Evolutionary conservation across 139 green algal species (phyloP).

Genomic region (Closterium sp.): DNA sequence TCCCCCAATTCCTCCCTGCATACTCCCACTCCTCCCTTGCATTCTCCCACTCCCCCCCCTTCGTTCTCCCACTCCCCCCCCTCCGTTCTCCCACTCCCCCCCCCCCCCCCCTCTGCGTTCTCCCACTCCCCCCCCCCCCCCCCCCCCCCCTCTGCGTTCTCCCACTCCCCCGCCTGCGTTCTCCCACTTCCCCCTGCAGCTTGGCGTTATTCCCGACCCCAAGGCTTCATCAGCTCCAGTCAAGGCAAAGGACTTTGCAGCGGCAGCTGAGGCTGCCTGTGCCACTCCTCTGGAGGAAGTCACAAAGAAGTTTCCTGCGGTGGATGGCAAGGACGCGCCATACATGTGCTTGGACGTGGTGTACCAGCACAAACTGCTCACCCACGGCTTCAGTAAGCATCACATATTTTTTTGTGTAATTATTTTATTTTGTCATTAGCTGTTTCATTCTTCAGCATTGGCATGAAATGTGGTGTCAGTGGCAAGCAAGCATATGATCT

Average conservation of each 20-base stretch:
- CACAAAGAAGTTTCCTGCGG: slow-evolving; percentile 19
- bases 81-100: background rate
- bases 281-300: slow-evolving; percentile 11
- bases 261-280: slow-evolving; percentile 59
- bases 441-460: background rate
- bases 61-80: too few relatives aligned
- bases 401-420: background rate
- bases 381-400: slow-evolving; percentile 75
- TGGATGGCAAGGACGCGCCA: slow-evolving; percentile 59
- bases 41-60: too few relatives aligned
- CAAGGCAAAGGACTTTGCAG: slow-evolving; percentile 55
- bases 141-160: too few relatives aligned
- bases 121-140: background rate
- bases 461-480: background rate
- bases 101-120: background rate
- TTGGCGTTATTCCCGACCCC: slow-evolving; percentile 45
- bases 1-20: too few relatives aligned
- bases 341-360: slow-evolving; percentile 93
- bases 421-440: background rate
- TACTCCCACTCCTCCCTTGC: too few relatives aligned
- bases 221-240: slow-evolving; percentile 50
- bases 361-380: slow-evolving; percentile 83
- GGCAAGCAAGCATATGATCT: too few relatives aligned
- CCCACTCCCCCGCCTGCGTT: background rate
- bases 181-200: slow-evolving; percentile 8